phyloP scores from a whole-genome alignment of 495 filamentous ascomycete genomes.

The Penicillium nucicola region DNA sequence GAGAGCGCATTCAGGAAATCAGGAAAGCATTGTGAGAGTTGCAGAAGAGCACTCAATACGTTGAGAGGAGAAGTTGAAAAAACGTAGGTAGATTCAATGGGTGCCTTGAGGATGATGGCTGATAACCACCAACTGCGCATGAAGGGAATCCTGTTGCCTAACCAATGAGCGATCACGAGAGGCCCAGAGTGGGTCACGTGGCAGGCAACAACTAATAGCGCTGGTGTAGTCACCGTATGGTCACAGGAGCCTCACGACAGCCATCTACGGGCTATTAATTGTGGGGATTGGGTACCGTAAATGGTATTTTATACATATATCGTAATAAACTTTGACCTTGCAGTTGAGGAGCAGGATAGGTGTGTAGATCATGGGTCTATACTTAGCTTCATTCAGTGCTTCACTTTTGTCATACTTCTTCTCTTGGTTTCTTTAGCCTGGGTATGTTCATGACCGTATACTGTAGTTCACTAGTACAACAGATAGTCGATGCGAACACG shows the following conservation, averaged over 20 bases:
- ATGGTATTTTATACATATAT: too few species aligned
- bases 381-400: too few species aligned
- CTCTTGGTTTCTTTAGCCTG: too few species aligned
- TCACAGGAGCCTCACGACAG: too few species aligned
- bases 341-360: too few species aligned
- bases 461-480: too few species aligned
- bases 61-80: background rate
- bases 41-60: conserved; percentile 5
- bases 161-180: conserved; percentile 35
- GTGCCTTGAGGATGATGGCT: conserved; percentile 20
- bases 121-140: conserved; percentile 28
- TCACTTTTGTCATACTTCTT: too few species aligned
- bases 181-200: conserved; percentile 27
- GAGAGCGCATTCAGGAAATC: conserved; percentile 10
- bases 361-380: too few species aligned
- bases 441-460: too few species aligned
- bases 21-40: conserved; percentile 16
- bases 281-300: too few species aligned
- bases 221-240: background rate
- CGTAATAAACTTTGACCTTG: background rate
- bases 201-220: conserved; percentile 27
- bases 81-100: conserved; percentile 13
- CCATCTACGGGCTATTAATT: too few species aligned
- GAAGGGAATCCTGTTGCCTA: conserved; percentile 50
- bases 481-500: too few species aligned